Evolutionary conservation across 2,329 filamentous ascomycete species (phyloP).

Genomic region (Penicillium polonicum): DNA sequence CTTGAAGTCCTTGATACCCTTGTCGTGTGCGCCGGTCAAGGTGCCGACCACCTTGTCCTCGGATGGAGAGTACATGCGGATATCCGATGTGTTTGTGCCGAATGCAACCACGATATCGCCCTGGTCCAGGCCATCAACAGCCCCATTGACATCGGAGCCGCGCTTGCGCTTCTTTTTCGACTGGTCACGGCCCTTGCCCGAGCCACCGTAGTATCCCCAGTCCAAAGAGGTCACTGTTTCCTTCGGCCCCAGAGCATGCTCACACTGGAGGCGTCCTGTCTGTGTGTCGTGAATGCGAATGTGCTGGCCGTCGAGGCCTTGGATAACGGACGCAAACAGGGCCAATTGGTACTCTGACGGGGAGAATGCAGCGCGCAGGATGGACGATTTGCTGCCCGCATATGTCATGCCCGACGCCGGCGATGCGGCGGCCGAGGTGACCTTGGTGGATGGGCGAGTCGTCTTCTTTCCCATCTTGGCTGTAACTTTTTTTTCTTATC

Average conservation of each 20-base stretch:
- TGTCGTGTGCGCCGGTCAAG: conserved; percentile 48
- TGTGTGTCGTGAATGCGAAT: conserved; percentile 53
- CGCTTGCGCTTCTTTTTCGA: conserved; percentile 55
- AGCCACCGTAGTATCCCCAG: conserved; percentile 48
- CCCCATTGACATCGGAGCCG: conserved; percentile 43
- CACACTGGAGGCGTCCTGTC: conserved; percentile 51
- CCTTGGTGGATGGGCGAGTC: conserved; percentile 44
- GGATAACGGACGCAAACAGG: conserved; percentile 55
- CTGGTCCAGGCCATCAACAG: conserved; percentile 32
- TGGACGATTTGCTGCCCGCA: conserved; percentile 46
- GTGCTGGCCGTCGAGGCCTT: conserved; percentile 53
- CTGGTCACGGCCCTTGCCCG: conserved; percentile 38
- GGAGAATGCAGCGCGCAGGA: conserved; percentile 51
- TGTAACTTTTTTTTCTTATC: conserved; percentile 18
- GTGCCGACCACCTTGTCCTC: conserved; percentile 49
- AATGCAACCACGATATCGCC: conserved; percentile 50
- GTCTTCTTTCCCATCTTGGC: conserved; percentile 48
- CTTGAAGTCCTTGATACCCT: conserved; percentile 52
- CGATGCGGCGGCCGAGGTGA: conserved; percentile 44
- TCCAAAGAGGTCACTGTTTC: conserved; percentile 51
- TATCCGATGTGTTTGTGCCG: conserved; percentile 50
- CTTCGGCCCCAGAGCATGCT: conserved; percentile 49
- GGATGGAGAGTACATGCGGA: conserved; percentile 50
- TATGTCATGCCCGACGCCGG: conserved; percentile 38
- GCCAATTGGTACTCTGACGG: conserved; percentile 52